Evolutionary conservation across 306 rosid genomes (phyloP).

Genomic region (Lagenaria siceraria): DNA sequence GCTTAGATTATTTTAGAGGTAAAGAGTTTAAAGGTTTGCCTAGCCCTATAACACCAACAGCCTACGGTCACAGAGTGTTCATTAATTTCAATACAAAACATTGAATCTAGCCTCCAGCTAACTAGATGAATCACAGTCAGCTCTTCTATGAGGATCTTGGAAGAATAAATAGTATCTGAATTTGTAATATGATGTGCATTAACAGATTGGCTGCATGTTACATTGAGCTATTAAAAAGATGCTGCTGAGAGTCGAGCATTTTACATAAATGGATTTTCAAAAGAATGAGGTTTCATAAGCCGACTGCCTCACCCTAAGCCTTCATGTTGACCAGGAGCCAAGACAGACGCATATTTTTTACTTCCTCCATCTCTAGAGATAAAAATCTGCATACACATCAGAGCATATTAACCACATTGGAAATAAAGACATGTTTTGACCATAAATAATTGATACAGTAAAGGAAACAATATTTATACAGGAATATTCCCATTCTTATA

Average conservation of each 20-base stretch:
- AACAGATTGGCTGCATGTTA: background rate
- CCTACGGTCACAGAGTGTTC: background rate
- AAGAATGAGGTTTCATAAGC: slow-evolving; percentile 1
- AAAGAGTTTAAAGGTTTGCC: background rate
- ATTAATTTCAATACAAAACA: background rate
- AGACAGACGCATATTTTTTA: slow-evolving; percentile 76
- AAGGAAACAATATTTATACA: background rate
- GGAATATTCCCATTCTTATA: background rate
- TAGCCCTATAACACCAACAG: background rate
- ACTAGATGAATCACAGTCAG: background rate
- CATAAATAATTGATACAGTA: background rate
- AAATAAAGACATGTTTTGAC: background rate
- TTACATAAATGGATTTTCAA: background rate
- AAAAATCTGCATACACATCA: slow-evolving; percentile 57
- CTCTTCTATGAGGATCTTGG: background rate
- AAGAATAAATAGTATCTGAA: background rate
- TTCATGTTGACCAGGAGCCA: slow-evolving; percentile 99
- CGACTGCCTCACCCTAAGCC: slow-evolving; percentile 64
- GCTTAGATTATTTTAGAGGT: background rate
- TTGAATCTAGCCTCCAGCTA: background rate
- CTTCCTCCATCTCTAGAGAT: slow-evolving; percentile 87
- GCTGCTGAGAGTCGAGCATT: background rate
- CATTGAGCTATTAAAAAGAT: background rate
- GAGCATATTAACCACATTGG: slow-evolving; percentile 13
- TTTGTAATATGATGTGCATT: background rate